Evolutionary conservation across 2,329 filamentous ascomycete species (phyloP).

Genomic region (Exophiala aquamarina): DNA sequence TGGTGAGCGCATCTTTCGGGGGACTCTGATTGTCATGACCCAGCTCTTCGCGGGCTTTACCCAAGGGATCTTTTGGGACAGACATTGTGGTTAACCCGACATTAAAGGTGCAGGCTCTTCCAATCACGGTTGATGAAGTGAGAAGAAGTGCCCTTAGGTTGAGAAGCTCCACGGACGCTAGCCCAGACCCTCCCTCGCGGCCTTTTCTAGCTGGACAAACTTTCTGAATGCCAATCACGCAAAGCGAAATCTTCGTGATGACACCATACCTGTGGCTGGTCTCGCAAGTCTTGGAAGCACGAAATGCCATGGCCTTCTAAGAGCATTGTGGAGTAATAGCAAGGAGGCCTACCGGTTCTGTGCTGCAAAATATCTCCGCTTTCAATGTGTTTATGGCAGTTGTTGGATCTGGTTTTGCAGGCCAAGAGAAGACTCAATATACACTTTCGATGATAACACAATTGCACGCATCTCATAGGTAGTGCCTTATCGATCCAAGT

Average conservation of each 20-base stretch:
- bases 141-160: neutral
- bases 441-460: neutral
- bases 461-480: neutral
- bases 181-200: no score
- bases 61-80: neutral
- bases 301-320: neutral
- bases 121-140: neutral
- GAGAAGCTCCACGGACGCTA: neutral
- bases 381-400: neutral
- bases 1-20: neutral
- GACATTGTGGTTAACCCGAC: neutral
- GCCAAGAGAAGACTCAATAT: slow-evolving; percentile 1
- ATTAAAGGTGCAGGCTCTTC: neutral
- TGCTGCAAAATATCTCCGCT: neutral
- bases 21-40: no score
- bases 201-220: neutral
- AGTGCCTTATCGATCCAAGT: neutral
- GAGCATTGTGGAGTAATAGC: no score
- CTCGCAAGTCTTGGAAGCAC: neutral
- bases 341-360: neutral
- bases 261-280: neutral
- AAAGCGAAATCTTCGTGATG: neutral
- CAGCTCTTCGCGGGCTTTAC: neutral
- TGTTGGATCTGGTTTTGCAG: neutral
- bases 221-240: no score